These are phyloP conservation scores for Hirsutella minnesotensis DNA, from an alignment of 2,329 filamentous ascomycete genomes.

Conservation along the genomic window DNA sequence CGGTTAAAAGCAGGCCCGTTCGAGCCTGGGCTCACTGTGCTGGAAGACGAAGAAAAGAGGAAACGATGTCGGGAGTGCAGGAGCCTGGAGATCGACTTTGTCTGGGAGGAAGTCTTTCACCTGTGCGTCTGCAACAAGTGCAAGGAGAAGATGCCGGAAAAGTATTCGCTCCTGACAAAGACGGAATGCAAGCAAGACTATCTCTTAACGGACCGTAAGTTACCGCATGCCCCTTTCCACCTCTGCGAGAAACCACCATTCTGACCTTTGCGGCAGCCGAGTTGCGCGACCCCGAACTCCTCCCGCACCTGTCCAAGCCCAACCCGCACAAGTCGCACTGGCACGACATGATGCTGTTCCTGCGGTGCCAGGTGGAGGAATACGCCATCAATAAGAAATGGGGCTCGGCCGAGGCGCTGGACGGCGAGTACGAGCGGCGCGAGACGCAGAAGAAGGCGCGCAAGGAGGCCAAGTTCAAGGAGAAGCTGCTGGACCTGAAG, in stretches of 20 bases:
- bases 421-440: conserved; percentile 76
- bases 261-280: conserved; percentile 63
- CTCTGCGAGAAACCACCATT: no score
- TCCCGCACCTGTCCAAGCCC: conserved; percentile 78
- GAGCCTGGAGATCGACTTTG: conserved; percentile 81
- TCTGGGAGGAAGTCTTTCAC: conserved; percentile 79
- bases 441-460: conserved; percentile 69
- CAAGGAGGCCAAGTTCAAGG: conserved; percentile 86
- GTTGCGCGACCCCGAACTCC: conserved; percentile 72
- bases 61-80: conserved; percentile 77
- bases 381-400: conserved; percentile 87
- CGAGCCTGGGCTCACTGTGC: conserved; percentile 74
- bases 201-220: conserved; percentile 77
- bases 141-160: conserved; percentile 83
- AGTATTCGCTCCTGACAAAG: conserved; percentile 91
- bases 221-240: not conserved
- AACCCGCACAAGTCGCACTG: conserved; percentile 94
- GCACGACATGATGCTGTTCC: conserved; percentile 98
- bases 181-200: conserved; percentile 95
- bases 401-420: conserved; percentile 75
- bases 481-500: conserved; percentile 80
- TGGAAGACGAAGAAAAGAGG: conserved; percentile 49
- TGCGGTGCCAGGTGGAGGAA: conserved; percentile 87
- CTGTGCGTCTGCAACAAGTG: conserved; percentile 68
- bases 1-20: conserved; percentile 70